Evolutionary conservation across 306 rosid species (phyloP).

Genomic region (Rosa lucieae): DNA sequence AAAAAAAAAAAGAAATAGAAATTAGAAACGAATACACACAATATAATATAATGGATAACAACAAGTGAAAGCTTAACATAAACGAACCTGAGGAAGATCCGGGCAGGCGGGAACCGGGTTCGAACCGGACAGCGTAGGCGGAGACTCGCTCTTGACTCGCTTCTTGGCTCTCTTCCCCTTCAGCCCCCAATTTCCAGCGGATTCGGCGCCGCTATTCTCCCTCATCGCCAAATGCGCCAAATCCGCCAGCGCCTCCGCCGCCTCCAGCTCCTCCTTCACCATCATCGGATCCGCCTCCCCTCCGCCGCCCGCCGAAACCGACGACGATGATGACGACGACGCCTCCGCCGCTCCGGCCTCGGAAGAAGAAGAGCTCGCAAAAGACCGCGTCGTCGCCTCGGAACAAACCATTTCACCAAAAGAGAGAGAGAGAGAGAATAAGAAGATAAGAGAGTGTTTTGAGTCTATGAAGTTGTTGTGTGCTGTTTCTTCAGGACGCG

Average conservation of each 20-base stretch:
- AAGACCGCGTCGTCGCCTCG: slow-evolving; percentile 18
- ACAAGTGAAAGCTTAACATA: not conserved
- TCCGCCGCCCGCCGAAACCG: slow-evolving; percentile 11
- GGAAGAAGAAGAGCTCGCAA: slow-evolving; percentile 24
- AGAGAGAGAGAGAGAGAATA: not conserved
- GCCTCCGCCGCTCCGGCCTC: not conserved
- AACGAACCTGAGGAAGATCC: slow-evolving; percentile 52
- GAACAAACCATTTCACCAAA: slow-evolving; percentile 36
- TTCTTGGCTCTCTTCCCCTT: slow-evolving; percentile 39
- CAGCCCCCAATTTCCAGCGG: slow-evolving; percentile 35
- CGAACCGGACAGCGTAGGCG: slow-evolving; percentile 29
- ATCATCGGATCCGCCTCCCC: slow-evolving; percentile 46
- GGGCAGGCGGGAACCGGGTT: slow-evolving; percentile 23
- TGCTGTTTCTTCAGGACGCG: not conserved
- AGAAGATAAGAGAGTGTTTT: not conserved
- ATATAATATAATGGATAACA: not conserved
- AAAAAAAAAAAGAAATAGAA: not conserved
- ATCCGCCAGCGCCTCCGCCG: slow-evolving; percentile 91
- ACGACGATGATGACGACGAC: slow-evolving; percentile 5
- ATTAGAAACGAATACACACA: not conserved
- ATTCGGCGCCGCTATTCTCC: slow-evolving; percentile 29
- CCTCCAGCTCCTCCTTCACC: slow-evolving; percentile 76
- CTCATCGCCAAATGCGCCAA: slow-evolving; percentile 64
- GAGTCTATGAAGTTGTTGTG: too few species aligned
- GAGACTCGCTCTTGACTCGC: slow-evolving; percentile 48